A percentile compares a stretch with the other conserved stretches of the same genome.
Evolutionary conservation across 2,329 filamentous ascomycete genomes (phyloP).

Genomic region (Aspergillus sp.): DNA sequence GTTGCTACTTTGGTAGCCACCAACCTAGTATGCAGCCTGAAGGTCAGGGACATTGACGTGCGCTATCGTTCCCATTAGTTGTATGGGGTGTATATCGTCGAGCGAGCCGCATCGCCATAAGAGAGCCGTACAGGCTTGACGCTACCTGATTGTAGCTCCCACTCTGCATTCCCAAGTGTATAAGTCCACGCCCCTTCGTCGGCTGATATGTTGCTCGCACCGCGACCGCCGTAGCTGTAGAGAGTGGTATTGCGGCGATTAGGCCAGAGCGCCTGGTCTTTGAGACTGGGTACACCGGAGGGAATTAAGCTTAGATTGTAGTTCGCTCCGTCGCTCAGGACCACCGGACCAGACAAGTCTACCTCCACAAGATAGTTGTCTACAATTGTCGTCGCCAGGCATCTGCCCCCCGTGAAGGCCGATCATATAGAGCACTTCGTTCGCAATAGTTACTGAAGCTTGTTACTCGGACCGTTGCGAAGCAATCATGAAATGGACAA

Average conservation of each 20-base stretch:
- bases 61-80: constrained; percentile 2
- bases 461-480: neutral
- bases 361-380: constrained; percentile 23
- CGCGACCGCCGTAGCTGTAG: constrained; percentile 19
- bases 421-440: constrained; percentile 21
- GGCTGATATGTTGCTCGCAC: constrained; percentile 5
- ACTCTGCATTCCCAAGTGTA: neutral
- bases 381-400: constrained; percentile 14
- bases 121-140: constrained; percentile 16
- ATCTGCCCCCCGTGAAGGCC: constrained; percentile 21
- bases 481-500: neutral
- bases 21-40: constrained; percentile 21
- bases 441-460: constrained; percentile 20
- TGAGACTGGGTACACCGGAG: constrained; percentile 14
- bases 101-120: neutral
- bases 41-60: constrained; percentile 17
- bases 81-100: neutral
- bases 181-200: constrained; percentile 21
- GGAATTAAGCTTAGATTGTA: constrained; percentile 21
- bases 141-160: constrained; percentile 18
- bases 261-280: constrained; percentile 21
- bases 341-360: constrained; percentile 15
- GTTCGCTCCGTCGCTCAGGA: constrained; percentile 15
- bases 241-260: constrained; percentile 18
- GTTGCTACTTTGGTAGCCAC: constrained; percentile 18